Conservation (phyloP, 805 yeast genomes). For the Yarrowia sp. region DNA sequence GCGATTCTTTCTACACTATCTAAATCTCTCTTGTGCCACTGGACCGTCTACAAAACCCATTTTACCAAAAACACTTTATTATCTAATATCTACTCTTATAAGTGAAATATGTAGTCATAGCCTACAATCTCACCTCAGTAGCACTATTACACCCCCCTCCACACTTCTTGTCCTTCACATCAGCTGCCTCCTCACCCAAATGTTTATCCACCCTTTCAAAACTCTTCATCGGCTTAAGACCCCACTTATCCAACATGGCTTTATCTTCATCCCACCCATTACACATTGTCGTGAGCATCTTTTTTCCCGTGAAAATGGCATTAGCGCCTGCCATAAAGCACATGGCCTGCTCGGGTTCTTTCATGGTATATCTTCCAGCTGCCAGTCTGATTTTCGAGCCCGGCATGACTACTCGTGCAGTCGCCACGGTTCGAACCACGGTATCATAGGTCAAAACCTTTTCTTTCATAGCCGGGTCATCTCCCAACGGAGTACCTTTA, state of each 20-base stretch:
- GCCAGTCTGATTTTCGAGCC: constrained; percentile 67
- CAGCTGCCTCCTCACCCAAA: neutral
- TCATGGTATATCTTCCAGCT: constrained; percentile 81
- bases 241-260: constrained; percentile 67
- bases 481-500: constrained; percentile 72
- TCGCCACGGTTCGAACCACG: constrained; percentile 66
- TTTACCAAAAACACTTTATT: too few species aligned
- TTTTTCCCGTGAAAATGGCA: constrained; percentile 78
- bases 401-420: constrained; percentile 77
- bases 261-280: constrained; percentile 83
- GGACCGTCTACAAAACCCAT: too few species aligned
- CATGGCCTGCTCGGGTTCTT: constrained; percentile 68
- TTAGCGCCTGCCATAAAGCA: constrained; percentile 78
- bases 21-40: too few species aligned
- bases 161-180: constrained; percentile 2
- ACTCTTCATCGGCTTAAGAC: constrained; percentile 40
- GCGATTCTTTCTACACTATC: too few species aligned
- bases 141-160: constrained; percentile 12
- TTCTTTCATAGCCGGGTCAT: constrained; percentile 40
- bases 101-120: too few species aligned
- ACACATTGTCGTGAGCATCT: constrained; percentile 79
- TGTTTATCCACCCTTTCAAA: constrained; percentile 28
- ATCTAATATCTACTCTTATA: too few species aligned
- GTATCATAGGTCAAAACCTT: constrained; percentile 52
- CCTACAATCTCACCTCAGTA: constrained; percentile 11